phyloP scores from a whole-genome alignment of 2,329 filamentous ascomycete genomes.

The Verticillium isaacii region DNA sequence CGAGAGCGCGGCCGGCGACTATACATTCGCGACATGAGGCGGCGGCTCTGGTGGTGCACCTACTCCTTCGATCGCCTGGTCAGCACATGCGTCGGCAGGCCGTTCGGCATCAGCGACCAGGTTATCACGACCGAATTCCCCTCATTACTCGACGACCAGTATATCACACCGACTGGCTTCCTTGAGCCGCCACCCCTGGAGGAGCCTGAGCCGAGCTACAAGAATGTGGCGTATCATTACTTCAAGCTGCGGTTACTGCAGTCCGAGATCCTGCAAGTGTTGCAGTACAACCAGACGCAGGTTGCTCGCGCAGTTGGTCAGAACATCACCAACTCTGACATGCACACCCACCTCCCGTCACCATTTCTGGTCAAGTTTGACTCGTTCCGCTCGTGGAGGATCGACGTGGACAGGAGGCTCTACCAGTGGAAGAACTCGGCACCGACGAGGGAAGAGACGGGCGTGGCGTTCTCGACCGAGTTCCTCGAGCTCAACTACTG shows the following conservation, averaged over 20 bases:
- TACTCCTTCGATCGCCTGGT: slow-evolving; percentile 95
- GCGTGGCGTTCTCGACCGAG: slow-evolving; percentile 82
- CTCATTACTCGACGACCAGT: slow-evolving; percentile 79
- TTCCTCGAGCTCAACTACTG: slow-evolving; percentile 96
- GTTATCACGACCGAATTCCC: slow-evolving; percentile 95
- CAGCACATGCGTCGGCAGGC: slow-evolving; percentile 86
- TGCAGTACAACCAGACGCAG: slow-evolving; percentile 88
- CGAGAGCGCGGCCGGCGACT: slow-evolving; percentile 63
- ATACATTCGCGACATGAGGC: slow-evolving; percentile 80
- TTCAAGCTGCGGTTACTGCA: slow-evolving; percentile 84
- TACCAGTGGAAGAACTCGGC: slow-evolving; percentile 83
- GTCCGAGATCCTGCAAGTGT: slow-evolving; percentile 89
- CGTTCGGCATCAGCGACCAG: slow-evolving; percentile 93
- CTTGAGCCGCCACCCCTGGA: slow-evolving; percentile 51
- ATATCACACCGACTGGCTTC: slow-evolving; percentile 78
- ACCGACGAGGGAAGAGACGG: slow-evolving; percentile 72
- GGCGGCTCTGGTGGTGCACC: slow-evolving; percentile 93
- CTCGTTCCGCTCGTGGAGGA: slow-evolving; percentile 83
- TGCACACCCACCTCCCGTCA: slow-evolving; percentile 74
- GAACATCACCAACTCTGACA: slow-evolving; percentile 63
- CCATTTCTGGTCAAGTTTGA: slow-evolving; percentile 81
- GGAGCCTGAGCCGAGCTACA: slow-evolving; percentile 68
- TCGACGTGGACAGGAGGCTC: slow-evolving; percentile 78
- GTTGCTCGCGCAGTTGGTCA: slow-evolving; percentile 64
- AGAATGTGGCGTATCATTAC: slow-evolving; percentile 87